These are phyloP conservation scores for Spirogloea muscicola DNA, from an alignment of 139 green algal species.

Conservation along the genomic window DNA sequence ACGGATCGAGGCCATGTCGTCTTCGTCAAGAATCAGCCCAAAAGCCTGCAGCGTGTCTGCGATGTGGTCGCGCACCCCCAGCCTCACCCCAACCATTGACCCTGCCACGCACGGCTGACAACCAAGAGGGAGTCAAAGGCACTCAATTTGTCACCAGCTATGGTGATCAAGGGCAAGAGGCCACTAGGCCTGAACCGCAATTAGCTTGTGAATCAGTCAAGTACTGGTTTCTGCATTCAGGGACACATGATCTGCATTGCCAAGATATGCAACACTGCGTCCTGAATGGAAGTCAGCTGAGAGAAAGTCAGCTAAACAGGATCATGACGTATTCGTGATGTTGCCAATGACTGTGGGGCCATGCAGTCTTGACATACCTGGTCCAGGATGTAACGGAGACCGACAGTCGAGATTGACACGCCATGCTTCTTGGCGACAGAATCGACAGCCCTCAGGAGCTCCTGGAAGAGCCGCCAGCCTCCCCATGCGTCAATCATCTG, in stretches of 20 bases:
- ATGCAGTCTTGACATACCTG: no score
- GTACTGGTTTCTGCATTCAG: no score
- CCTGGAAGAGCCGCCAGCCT: slow-evolving; percentile 41
- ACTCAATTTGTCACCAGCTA: no score
- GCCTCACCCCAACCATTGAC: slow-evolving; percentile 24
- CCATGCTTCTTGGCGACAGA: slow-evolving; percentile 24
- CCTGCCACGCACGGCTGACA: slow-evolving; percentile 8
- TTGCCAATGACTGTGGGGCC: neutral
- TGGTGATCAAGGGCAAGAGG: no score
- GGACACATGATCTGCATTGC: neutral
- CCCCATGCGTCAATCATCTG: slow-evolving; percentile 48
- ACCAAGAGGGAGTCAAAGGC: neutral
- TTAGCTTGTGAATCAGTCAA: no score
- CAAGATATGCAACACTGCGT: neutral
- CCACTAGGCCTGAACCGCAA: no score
- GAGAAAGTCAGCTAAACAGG: neutral
- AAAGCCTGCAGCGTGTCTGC: slow-evolving; percentile 8
- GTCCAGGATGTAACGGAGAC: slow-evolving; percentile 31
- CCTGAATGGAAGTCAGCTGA: neutral
- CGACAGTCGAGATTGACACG: slow-evolving; percentile 25
- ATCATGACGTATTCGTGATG: neutral
- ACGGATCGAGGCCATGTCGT: slow-evolving; percentile 1
- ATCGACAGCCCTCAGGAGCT: slow-evolving; percentile 31
- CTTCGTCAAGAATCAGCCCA: slow-evolving; percentile 24
- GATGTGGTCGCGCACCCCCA: slow-evolving; percentile 39